These are phyloP conservation scores for Lachancea nothofagi DNA, from an alignment of 805 yeast species.

Conservation along the genomic window DNA sequence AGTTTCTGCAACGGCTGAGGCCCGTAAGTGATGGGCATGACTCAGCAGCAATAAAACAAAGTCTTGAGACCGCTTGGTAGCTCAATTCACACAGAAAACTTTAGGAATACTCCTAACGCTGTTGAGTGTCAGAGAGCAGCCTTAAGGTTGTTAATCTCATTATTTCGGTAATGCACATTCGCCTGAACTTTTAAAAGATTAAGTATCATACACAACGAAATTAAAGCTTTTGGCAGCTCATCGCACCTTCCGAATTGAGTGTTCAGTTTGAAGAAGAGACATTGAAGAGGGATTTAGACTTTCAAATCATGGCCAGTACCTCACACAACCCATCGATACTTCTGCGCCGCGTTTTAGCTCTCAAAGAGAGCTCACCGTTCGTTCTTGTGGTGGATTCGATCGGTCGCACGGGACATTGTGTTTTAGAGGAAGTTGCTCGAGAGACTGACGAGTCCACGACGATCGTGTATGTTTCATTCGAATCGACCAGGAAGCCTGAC, in stretches of 20 bases:
- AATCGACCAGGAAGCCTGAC: constrained; percentile 49
- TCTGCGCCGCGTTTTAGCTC: constrained; percentile 56
- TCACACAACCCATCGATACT: constrained; percentile 47
- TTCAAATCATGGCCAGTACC: constrained; percentile 31
- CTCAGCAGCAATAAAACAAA: neutral
- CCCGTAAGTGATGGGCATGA: constrained; percentile 29
- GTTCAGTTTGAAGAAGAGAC: too few species aligned
- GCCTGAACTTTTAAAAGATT: too few species aligned
- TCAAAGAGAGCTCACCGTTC: constrained; percentile 73
- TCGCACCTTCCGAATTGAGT: too few species aligned
- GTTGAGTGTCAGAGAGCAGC: too few species aligned
- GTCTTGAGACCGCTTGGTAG: too few species aligned
- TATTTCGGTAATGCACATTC: too few species aligned
- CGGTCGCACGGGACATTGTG: constrained; percentile 54
- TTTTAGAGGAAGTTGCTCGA: constrained; percentile 54
- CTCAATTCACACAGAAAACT: too few species aligned
- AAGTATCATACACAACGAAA: too few species aligned
- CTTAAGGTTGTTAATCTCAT: too few species aligned
- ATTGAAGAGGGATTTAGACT: too few species aligned
- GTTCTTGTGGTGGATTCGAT: constrained; percentile 64
- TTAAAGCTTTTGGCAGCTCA: too few species aligned
- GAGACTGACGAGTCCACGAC: constrained; percentile 33
- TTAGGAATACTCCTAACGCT: too few species aligned
- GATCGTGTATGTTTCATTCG: constrained; percentile 60
- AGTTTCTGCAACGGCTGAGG: constrained; percentile 41